These are phyloP conservation scores for Russula griseocarnosa DNA, from an alignment of 768 basidiomycete species.

Conservation along the genomic window DNA sequence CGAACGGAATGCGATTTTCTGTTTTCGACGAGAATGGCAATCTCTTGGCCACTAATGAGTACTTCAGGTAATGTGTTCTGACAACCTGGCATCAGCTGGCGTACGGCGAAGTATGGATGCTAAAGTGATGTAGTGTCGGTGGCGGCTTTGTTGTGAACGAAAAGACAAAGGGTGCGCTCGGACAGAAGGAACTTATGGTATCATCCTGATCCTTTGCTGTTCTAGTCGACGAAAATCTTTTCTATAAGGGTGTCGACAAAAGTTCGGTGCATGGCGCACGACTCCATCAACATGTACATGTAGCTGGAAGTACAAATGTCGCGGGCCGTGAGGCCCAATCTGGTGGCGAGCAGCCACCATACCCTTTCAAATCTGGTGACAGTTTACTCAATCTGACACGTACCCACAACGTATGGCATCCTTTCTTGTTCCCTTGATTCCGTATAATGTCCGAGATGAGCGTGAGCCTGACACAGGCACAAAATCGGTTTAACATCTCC, in stretches of 20 bases:
- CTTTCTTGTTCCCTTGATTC: not conserved
- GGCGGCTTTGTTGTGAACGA: conserved; percentile 96
- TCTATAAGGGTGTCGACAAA: conserved; percentile 90
- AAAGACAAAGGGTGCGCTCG: conserved; percentile 70
- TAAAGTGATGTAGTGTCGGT: conserved; percentile 54
- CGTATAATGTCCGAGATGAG: not conserved
- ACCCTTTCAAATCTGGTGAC: conserved; percentile 76
- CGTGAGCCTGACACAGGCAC: not conserved
- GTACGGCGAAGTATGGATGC: not conserved
- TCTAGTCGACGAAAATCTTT: conserved; percentile 86
- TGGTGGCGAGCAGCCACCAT: conserved; percentile 63
- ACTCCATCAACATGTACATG: conserved; percentile 52
- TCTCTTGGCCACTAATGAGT: conserved; percentile 90
- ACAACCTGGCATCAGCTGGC: not conserved
- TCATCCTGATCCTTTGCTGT: not conserved
- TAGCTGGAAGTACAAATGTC: conserved; percentile 33
- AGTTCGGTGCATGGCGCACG: conserved; percentile 73
- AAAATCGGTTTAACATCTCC: not conserved
- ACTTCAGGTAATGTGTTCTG: conserved; percentile 57
- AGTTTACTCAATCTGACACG: conserved; percentile 69
- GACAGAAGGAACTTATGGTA: not conserved
- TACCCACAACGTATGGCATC: conserved; percentile 69
- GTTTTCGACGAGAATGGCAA: conserved; percentile 79
- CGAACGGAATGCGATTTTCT: conserved; percentile 92
- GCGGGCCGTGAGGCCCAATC: conserved; percentile 1